Conservation (phyloP, 441 rosid genomes). For the Isatis lusitanica region DNA sequence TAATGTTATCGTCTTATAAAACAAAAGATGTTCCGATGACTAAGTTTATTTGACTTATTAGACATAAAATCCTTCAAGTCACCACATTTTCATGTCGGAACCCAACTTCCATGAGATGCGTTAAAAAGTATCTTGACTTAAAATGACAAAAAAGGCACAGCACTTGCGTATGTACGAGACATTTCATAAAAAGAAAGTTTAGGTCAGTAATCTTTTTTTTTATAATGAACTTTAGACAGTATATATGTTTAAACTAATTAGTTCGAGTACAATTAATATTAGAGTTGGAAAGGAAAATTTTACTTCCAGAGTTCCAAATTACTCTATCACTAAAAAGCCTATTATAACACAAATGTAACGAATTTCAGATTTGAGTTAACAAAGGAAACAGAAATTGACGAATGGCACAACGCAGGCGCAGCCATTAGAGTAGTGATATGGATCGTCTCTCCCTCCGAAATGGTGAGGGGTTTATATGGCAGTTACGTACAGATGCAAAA, state of each 20-base stretch:
- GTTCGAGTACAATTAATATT: not conserved
- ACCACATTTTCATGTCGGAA: not conserved
- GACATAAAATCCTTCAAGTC: not conserved
- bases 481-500: not conserved
- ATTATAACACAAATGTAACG: not conserved
- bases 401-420: not conserved
- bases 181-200: not conserved
- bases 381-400: not conserved
- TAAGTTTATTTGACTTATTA: not conserved
- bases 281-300: not conserved
- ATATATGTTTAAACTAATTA: not conserved
- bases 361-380: not conserved
- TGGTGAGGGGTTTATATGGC: not conserved
- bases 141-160: not conserved
- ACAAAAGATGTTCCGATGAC: not conserved
- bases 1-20: not conserved
- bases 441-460: conserved; percentile 5
- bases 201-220: not conserved
- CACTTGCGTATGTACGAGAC: not conserved
- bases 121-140: not conserved
- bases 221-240: not conserved
- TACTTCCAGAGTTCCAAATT: not conserved
- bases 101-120: not conserved
- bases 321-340: not conserved
- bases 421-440: conserved; percentile 14